A percentile compares a stretch with the other conserved stretches of the same genome.
Conservation (phyloP, 2,329 filamentous ascomycete species). For the Penicillium frequentans region DNA sequence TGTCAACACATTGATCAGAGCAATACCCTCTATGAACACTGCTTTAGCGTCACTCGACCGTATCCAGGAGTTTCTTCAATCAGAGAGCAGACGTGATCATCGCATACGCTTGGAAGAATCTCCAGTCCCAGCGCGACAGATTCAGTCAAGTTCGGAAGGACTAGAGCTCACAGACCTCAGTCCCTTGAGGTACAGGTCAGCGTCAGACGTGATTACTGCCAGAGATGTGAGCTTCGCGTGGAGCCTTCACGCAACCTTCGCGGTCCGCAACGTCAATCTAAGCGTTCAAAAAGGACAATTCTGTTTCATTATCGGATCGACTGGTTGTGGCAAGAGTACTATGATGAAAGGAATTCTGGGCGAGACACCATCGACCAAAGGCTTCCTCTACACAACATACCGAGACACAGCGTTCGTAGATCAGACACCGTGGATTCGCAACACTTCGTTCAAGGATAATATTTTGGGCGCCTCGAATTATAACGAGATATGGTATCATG, state of each 20-base stretch:
- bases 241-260: not conserved
- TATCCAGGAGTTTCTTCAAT: conserved; percentile 7
- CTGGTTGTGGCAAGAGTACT: conserved; percentile 1
- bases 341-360: conserved; percentile 1
- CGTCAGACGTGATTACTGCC: not conserved
- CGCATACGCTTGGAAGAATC: not conserved
- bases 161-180: no score
- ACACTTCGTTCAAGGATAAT: conserved; percentile 1
- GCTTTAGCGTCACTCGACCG: conserved; percentile 6
- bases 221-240: conserved; percentile 1
- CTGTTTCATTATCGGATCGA: not conserved
- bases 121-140: no score
- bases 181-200: no score
- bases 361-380: conserved; percentile 1
- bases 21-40: conserved; percentile 4
- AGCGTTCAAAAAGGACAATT: not conserved
- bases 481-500: not conserved
- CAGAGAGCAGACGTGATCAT: not conserved
- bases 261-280: not conserved
- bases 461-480: not conserved
- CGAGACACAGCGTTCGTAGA: not conserved
- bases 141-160: no score
- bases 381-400: not conserved
- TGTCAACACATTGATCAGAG: conserved; percentile 2
- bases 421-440: conserved; percentile 1